Evolutionary conservation across 352 stramenopile genomes (phyloP).

Genomic region (Phytophthora megakarya): DNA sequence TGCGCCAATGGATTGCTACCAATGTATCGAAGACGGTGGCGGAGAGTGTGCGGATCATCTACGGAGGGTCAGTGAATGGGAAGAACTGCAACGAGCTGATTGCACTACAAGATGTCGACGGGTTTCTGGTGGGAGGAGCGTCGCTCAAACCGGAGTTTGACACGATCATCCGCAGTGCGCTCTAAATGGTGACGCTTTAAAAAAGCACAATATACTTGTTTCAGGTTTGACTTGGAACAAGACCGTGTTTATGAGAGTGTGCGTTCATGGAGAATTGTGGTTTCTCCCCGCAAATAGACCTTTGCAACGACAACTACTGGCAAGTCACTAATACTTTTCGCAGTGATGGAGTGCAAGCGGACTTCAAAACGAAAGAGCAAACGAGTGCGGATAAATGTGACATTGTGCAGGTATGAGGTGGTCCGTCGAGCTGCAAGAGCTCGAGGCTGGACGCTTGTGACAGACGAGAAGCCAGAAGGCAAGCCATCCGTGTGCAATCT

Average conservation of each 20-base stretch:
- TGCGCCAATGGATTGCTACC: conserved; percentile 73
- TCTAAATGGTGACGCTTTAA: conserved; percentile 14
- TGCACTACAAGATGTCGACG: conserved; percentile 84
- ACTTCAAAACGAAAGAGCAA: conserved; percentile 44
- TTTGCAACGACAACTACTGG: too few relatives aligned
- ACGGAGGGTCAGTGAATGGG: conserved; percentile 93
- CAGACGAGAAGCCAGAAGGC: conserved; percentile 71
- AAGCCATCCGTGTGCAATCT: conserved; percentile 86
- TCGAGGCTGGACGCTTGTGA: conserved; percentile 77
- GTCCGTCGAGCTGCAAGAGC: conserved; percentile 78
- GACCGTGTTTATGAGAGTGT: too few relatives aligned
- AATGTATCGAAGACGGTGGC: conserved; percentile 79
- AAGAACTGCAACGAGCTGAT: conserved; percentile 92
- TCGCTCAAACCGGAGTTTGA: conserved; percentile 94
- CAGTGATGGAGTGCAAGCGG: conserved; percentile 28
- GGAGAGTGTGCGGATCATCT: conserved; percentile 86
- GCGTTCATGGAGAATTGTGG: too few relatives aligned
- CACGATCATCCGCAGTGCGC: conserved; percentile 79
- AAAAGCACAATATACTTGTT: neutral
- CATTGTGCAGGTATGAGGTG: conserved; percentile 81
- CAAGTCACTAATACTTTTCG: too few relatives aligned
- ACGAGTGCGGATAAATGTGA: conserved; percentile 72
- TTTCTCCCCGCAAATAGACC: neutral
- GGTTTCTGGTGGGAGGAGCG: conserved; percentile 94
- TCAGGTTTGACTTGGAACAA: too few relatives aligned